Evolutionary conservation across 495 filamentous ascomycete species (phyloP), one percentile per base, ranked within the genome.

Genomic region (Annulohypoxylon nitens): DNA sequence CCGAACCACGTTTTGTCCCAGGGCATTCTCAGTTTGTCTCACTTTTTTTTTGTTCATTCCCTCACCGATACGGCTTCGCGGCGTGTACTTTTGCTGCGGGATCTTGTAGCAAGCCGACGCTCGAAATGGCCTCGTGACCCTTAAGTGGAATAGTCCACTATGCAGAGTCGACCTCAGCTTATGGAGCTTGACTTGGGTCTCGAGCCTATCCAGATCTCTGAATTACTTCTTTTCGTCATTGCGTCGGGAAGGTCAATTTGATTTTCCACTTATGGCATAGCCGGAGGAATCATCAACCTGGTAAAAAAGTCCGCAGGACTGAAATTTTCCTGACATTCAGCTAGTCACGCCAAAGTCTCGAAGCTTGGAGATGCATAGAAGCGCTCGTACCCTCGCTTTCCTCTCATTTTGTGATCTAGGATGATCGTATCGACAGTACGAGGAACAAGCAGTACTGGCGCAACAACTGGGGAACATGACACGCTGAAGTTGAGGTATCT

Each of bases 1-100:
- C 73, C 69, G 73, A 72, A 73, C 73, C 73, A 72, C 73, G 73
- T 75, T 75, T 69, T 72, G 66, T 72, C 63, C 73, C 73, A 68
- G 67, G 51, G 48, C 64, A 61, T 61, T 66, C 66, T 69, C 63
- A 39, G 54, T 65, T 61, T 69, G 73, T 75, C 73, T 73, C 73
- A 75, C 65, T 33, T 18, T n/a, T 37, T 37, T 69, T 43, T 61
- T 23, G 10, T 48, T 61, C 41, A 53, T 51, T 34, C 34, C 62
- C 71, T 70, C 67, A 59, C 71, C 66, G 63, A 54, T 58, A 37
- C 34, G 57, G 62, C 51, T 57, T 63, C 48, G 71, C 55, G 55
- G 39, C 55, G 61, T 66, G 14, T 67, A 26, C 62, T 60, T 59
- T 64, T 61, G 48, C 48, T 47, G 67, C 57, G 58, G 63, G 50